A percentile compares a stretch with the other conserved stretches of the same genome.
Evolutionary conservation across 1,284 basidiomycete species (phyloP).

Genomic region (Cronartium quercuum): DNA sequence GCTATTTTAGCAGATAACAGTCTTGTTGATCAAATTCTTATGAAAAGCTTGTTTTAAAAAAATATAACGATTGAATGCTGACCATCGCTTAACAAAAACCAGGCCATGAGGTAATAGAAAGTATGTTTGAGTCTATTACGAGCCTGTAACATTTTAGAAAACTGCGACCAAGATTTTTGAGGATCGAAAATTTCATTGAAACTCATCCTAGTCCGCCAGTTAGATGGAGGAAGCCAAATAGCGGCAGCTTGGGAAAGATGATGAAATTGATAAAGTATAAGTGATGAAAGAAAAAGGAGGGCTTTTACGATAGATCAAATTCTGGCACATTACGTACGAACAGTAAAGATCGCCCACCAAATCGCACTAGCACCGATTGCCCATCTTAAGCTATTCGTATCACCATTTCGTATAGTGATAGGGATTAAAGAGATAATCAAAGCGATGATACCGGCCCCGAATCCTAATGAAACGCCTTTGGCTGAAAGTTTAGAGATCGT

Average conservation of each 20-base stretch:
- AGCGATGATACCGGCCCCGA: slow-evolving; percentile 63
- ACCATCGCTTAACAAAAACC: slow-evolving; percentile 38
- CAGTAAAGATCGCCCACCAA: slow-evolving; percentile 75
- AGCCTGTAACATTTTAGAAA: slow-evolving; percentile 5
- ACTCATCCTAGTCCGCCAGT: neutral
- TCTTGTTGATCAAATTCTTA: neutral
- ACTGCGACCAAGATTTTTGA: neutral
- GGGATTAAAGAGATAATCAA: slow-evolving; percentile 67
- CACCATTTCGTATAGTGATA: slow-evolving; percentile 61
- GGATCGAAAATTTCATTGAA: slow-evolving; percentile 18
- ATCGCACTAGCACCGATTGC: slow-evolving; percentile 71
- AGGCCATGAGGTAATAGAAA: slow-evolving; percentile 23
- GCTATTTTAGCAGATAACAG: slow-evolving; percentile 51
- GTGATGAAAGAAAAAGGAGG: neutral
- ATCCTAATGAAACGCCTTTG: slow-evolving; percentile 73
- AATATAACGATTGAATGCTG: neutral
- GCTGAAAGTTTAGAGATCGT: slow-evolving; percentile 73
- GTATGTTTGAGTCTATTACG: slow-evolving; percentile 22
- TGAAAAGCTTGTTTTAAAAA: neutral
- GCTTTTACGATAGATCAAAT: no score
- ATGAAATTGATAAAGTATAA: neutral
- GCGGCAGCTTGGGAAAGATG: slow-evolving; percentile 8
- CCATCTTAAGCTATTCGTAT: slow-evolving; percentile 66
- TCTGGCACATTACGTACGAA: slow-evolving; percentile 64
- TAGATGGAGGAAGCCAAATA: slow-evolving; percentile 9